Percentiles rank a stretch among this genome's conserved stretches.
Conservation (phyloP, 345 rosid species). For the Eucalyptus polyanthemos region DNA sequence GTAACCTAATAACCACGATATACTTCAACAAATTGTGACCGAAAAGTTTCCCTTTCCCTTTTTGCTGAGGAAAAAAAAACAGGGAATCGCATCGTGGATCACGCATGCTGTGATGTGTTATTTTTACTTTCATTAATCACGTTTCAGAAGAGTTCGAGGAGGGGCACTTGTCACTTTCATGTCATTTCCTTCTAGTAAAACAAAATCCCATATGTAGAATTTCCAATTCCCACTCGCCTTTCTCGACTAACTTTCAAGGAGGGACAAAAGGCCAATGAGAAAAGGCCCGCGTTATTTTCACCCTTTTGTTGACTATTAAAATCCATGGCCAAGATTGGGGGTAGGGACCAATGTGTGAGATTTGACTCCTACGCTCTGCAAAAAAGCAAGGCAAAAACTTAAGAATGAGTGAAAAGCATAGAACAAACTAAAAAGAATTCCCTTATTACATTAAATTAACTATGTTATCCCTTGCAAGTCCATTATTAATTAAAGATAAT, state of each 20-base stretch:
- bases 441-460: not conserved
- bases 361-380: accelerated
- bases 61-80: not conserved
- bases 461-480: no score
- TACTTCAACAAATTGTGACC: not conserved
- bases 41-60: not conserved
- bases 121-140: not conserved
- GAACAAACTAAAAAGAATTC: accelerated
- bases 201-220: not conserved
- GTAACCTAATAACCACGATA: not conserved
- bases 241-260: not conserved
- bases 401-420: not conserved
- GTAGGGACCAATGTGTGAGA: no score
- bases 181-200: not conserved
- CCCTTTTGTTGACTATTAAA: not conserved
- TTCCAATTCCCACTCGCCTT: not conserved
- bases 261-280: not conserved
- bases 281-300: no score
- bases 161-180: not conserved
- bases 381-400: no score
- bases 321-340: no score
- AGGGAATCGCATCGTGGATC: not conserved
- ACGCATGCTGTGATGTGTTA: not conserved
- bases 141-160: not conserved
- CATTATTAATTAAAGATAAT: no score